Base-by-base conservation (phyloP, 805 yeast genomes). In the Cyberlindnera euphorbiae region DNA sequence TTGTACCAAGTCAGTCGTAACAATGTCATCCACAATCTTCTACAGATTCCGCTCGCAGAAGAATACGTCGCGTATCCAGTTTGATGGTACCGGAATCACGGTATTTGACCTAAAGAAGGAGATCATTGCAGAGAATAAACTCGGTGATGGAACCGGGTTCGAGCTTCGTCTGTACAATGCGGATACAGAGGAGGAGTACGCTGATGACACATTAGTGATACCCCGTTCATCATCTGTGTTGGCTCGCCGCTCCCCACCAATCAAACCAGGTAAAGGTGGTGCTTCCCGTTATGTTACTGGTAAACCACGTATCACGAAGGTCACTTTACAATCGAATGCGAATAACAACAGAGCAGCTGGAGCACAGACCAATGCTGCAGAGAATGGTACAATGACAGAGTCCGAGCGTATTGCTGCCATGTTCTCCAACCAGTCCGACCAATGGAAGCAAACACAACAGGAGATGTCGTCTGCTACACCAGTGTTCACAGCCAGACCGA, bases 51-150 rank as follows among this genome's bases (percentile, higher is more conserved):
- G 77, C 42, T 90, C 95, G 12, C 96, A 89, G 58, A 81, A 79
- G 52, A 79, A 75, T 28, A 80, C 84, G 19, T 77, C 84, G 1
- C 73, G 94, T 28, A 76, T 93, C 18, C 72, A 80, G 31, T 93
- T 93, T 55, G 98, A 93, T 58, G 99, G 98, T 15, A 90, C 98
- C 0, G 97, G 97, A 19, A 77, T 93, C 28, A 86, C 95, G 2
- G 95, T 89, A 1, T 93, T 90, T 62, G 99, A 93, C 55, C 65
- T 93, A 42, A 93, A 93, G 61, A 79, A 90, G 43, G 97, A 93
- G 49, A 87, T 93, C 34, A 82, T 93, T 28, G 60, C 71, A 14
- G 85, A 79, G 26, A 90, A 89, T 59, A 83, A 78, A 49, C 67
- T 93, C 12, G 87, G 89, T 6, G 80, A 79, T 41, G 94, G 96